Evolutionary conservation across 2,329 filamentous ascomycete genomes (phyloP), one percentile per base, ranked within the genome.

Genomic region (Diaporthe nobilis): DNA sequence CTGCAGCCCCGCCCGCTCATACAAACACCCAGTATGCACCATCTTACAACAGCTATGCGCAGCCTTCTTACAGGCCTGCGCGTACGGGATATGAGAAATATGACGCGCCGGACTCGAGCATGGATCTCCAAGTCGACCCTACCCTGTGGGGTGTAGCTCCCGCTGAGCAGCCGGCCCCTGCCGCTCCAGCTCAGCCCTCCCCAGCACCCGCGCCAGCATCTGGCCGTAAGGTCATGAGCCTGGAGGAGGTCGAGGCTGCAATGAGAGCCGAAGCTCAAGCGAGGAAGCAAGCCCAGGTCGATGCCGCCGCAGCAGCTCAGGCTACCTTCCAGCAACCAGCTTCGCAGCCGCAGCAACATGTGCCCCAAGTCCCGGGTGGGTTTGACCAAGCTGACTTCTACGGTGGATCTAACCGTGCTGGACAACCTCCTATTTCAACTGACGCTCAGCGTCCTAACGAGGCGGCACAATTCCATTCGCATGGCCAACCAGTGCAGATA

Each of bases 181-280:
- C 86, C 78, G 81, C 86, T 49, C 75, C 80, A 58, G 79, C 78
- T 28, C 78, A 78, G 55, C 78, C 74, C 44, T 79, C 75, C 57
- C 78, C 81, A n/a, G 80, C 81, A 31, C 78, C 84, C 25, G 79
- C 82, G 9, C 80, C 81, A 12, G 79, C 84, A 7, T 83, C 86
- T 63, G 80, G 89, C 57, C 92, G 92, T 81, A 98, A 96, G 87
- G 93, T 98, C 86, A 93, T 99, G 94, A 98, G 95, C 81, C 85
- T 99, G 81, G 97, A 98, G 83, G 97, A 99, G 86, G 96, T 99
- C 28, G 97, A 99, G 86, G 96, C 96, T 72, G 93, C 95, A 78
- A 96, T 99, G 93, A 92, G 94, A 76, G 89, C 75, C 15, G 75
- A 77, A 65, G 70, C 90, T 47, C 93, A 96, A 79, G 86, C 91